Evolutionary conservation across 179 eudicot genomes (phyloP), one percentile per base, ranked within the genome.

Genomic region (Vitellaria paradoxa): DNA sequence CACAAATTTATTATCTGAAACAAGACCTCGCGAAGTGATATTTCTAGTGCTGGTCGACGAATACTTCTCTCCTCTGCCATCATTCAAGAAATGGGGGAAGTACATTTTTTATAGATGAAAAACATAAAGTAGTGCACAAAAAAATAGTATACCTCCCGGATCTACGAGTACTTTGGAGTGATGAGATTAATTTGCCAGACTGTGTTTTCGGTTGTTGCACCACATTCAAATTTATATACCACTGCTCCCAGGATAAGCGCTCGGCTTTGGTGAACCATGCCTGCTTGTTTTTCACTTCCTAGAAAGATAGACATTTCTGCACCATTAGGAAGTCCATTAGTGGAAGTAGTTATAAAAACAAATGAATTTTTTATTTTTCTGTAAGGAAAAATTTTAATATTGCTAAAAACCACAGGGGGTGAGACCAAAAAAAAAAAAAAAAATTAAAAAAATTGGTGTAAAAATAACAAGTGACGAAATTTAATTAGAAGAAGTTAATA

Each of bases 221-320:
- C 78, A 95, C 98, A 83, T 91, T 90, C 88, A 95, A 79, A 85
- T 95, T 91, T 79, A 95, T 86, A 74, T 88, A 89, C 99, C 99
- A 95, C 47, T 93, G 99, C 70, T 95, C 99, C 99, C 99, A 95
- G 79, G 87, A 82, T 65, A 85, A 78, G 56, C 97, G 95, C 85
- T 93, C 99, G 78, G 91, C 95, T 84, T 87, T 93, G 85, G 92
- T 87, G 88, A 95, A 95, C 97, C 97, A 95, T 62, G 90, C 88
- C 79, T 90, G 96, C 82, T 91, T 95, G 85, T 72, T 93, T 87
- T 93, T 95, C 68, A 93, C 88, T 85, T 95, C 99, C 50, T 89
- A 95, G 81, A 95, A 95, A 46, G 99, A 89, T 70, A 95, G 79
- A 71, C 98, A 91, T 81, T 93, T 86, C 99, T 95, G 96, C 81